Conservation (phyloP, 1,139 yeast species). For the Protomyces lactucae-debilis region DNA sequence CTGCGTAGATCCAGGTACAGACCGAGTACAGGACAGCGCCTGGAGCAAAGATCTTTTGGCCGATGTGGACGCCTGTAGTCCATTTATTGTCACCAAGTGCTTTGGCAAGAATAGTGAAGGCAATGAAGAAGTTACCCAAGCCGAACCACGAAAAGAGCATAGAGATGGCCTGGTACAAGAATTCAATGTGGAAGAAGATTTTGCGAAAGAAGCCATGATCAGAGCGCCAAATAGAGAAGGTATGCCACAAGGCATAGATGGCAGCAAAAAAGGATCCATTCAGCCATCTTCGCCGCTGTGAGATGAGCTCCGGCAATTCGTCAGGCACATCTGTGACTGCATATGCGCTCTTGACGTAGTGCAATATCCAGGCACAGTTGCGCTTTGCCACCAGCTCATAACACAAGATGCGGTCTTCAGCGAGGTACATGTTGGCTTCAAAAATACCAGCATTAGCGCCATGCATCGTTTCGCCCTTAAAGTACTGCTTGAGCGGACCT, state of each 20-base stretch:
- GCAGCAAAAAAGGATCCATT: slow-evolving; percentile 85
- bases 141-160: slow-evolving; percentile 76
- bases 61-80: slow-evolving; percentile 29
- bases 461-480: slow-evolving; percentile 71
- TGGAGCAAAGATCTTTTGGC: slow-evolving; percentile 47
- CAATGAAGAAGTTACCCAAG: slow-evolving; percentile 68
- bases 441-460: slow-evolving; percentile 58
- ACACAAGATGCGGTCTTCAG: slow-evolving; percentile 78
- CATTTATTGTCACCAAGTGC: slow-evolving; percentile 22
- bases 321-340: slow-evolving; percentile 87
- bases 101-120: slow-evolving; percentile 47
- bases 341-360: slow-evolving; percentile 68
- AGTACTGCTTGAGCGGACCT: slow-evolving; percentile 73
- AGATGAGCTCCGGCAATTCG: slow-evolving; percentile 60
- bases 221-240: slow-evolving; percentile 65
- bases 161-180: slow-evolving; percentile 61
- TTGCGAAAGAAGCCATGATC: slow-evolving; percentile 61
- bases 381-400: slow-evolving; percentile 75
- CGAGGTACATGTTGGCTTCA: slow-evolving; percentile 77
- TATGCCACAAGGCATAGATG: slow-evolving; percentile 65
- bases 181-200: slow-evolving; percentile 61
- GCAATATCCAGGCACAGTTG: slow-evolving; percentile 55
- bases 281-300: slow-evolving; percentile 79
- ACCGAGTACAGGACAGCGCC: slow-evolving; percentile 75
- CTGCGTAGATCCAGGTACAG: slow-evolving; percentile 82